Percentiles rank a stretch among this genome's conserved stretches.
Evolutionary conservation across 1,139 yeast species (phyloP).

Genomic region (Candida gigantensis): DNA sequence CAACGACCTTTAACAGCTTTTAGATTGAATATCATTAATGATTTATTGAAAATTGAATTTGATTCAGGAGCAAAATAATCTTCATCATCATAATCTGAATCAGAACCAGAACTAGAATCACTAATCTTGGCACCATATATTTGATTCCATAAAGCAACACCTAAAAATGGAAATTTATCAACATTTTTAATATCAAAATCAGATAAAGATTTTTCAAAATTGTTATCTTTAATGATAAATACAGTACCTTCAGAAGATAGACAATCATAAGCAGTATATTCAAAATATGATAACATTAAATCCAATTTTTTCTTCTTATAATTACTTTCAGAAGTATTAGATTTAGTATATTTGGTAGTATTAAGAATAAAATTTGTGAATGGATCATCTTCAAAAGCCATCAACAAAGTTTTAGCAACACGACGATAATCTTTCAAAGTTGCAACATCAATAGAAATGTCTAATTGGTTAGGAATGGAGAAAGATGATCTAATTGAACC

Average conservation of each 20-base stretch:
- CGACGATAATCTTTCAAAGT: slow-evolving; percentile 37
- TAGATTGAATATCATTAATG: slow-evolving; percentile 33
- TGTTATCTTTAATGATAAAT: slow-evolving; percentile 35
- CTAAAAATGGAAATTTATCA: slow-evolving; percentile 28
- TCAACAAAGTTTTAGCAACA: slow-evolving; percentile 39
- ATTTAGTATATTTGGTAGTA: slow-evolving; percentile 26
- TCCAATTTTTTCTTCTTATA: slow-evolving; percentile 32
- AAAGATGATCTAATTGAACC: slow-evolving; percentile 9
- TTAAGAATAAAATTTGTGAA: slow-evolving; percentile 42
- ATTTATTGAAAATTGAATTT: slow-evolving; percentile 27
- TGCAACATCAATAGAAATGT: slow-evolving; percentile 33
- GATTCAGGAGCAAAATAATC: slow-evolving; percentile 23
- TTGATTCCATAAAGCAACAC: slow-evolving; percentile 42
- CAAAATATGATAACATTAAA: slow-evolving; percentile 39
- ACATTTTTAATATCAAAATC: slow-evolving; percentile 15
- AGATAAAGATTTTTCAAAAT: slow-evolving; percentile 22
- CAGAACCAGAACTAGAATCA: slow-evolving; percentile 21
- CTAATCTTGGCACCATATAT: slow-evolving; percentile 28
- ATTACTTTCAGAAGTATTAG: slow-evolving; percentile 16
- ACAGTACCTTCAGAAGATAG: slow-evolving; percentile 35
- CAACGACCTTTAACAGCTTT: slow-evolving; percentile 37
- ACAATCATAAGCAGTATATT: slow-evolving; percentile 37
- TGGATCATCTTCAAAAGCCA: slow-evolving; percentile 44
- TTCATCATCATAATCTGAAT: slow-evolving; percentile 21
- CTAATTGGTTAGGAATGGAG: slow-evolving; percentile 21